These are phyloP conservation scores for Cucumis melo DNA, from an alignment of 306 rosid genomes.

Conservation along the genomic window DNA sequence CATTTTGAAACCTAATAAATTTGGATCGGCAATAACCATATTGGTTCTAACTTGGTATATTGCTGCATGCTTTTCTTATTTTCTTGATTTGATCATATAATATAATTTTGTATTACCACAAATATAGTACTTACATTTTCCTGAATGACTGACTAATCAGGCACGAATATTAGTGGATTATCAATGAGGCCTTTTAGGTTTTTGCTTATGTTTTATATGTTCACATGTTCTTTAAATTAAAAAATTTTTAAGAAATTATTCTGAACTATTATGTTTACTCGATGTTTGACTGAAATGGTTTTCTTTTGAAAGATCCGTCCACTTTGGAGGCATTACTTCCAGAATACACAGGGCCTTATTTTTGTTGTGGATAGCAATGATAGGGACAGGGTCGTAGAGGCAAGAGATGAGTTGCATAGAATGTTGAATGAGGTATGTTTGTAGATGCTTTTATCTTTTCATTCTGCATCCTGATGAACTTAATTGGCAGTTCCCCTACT, in stretches of 20 bases:
- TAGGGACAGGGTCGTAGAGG: slow-evolving; percentile 89
- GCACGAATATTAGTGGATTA: neutral
- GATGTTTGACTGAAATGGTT: slow-evolving; percentile 6
- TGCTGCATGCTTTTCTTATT: neutral
- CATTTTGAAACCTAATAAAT: neutral
- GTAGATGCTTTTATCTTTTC: neutral
- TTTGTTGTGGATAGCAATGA: slow-evolving; percentile 98
- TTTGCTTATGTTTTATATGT: neutral
- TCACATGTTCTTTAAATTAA: neutral
- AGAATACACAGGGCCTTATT: slow-evolving; percentile 97
- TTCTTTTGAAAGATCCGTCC: slow-evolving; percentile 63
- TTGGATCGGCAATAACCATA: neutral
- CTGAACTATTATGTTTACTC: neutral
- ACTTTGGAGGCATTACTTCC: slow-evolving; percentile 98
- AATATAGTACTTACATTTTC: neutral
- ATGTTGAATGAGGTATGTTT: slow-evolving; percentile 85
- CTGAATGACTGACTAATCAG: neutral
- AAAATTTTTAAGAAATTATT: neutral
- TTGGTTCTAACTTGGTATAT: neutral
- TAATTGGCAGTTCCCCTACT: neutral
- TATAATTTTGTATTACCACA: neutral
- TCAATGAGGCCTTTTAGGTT: neutral
- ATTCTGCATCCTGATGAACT: neutral
- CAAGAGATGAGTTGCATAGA: slow-evolving; percentile 96
- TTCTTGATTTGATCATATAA: neutral